phyloP scores from a whole-genome alignment of 179 eudicot species.

The Silene coronaria region DNA sequence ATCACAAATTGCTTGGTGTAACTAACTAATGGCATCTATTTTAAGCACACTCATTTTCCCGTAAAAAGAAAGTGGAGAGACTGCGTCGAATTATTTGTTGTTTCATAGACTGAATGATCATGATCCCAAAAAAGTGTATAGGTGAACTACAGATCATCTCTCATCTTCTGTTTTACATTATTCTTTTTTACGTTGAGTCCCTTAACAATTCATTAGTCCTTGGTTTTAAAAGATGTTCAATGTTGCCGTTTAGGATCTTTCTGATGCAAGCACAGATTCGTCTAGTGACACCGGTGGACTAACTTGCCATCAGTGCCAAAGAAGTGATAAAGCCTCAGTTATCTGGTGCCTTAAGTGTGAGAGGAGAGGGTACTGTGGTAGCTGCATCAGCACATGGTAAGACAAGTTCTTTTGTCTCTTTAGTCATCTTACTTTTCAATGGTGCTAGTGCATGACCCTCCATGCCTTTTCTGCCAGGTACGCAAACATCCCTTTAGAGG shows the following conservation, averaged over 20 bases:
- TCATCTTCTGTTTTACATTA: neutral
- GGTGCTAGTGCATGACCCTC: conserved; percentile 17
- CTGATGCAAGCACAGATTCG: conserved; percentile 63
- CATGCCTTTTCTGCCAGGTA: conserved; percentile 48
- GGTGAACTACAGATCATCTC: neutral
- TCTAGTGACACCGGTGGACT: conserved; percentile 60
- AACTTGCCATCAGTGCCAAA: conserved; percentile 85
- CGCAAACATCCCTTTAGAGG: conserved; percentile 57
- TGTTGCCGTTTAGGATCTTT: conserved; percentile 49
- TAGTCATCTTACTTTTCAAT: conserved; percentile 6
- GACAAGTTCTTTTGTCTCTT: conserved; percentile 18
- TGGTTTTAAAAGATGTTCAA: conserved; percentile 9
- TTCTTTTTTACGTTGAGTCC: neutral
- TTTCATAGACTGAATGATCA: conserved; percentile 2
- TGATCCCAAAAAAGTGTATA: neutral
- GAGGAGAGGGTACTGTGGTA: conserved; percentile 78
- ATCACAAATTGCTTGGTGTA: conserved; percentile 8
- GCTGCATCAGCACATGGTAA: conserved; percentile 86
- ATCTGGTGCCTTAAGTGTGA: conserved; percentile 85
- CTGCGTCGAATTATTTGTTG: neutral
- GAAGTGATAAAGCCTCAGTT: conserved; percentile 40
- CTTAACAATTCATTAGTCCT: neutral
- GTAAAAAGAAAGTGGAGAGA: neutral
- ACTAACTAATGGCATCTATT: neutral
- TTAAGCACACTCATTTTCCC: neutral